phyloP scores from a whole-genome alignment of 2,329 filamentous ascomycete species.

The Apiospora koreana region DNA sequence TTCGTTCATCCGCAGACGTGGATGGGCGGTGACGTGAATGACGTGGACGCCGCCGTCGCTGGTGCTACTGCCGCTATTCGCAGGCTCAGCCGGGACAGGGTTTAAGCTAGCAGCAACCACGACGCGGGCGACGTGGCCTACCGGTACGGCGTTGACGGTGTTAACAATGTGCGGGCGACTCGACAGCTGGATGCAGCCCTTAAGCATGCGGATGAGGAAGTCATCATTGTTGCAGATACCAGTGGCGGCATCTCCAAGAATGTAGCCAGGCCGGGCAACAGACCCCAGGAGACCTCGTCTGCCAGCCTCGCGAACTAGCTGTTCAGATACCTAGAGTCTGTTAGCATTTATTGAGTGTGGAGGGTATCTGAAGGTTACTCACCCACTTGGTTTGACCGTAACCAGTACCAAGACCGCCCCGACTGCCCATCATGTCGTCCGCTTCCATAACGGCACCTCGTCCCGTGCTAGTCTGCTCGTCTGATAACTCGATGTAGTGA shows the following conservation, averaged over 20 bases:
- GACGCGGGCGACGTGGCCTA: constrained; percentile 79
- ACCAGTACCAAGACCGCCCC: constrained; percentile 76
- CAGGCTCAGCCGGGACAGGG: constrained; percentile 42
- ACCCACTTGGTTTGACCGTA: constrained; percentile 92
- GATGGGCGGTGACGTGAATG: constrained; percentile 78
- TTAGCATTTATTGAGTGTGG: background rate
- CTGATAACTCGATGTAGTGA: constrained; percentile 75
- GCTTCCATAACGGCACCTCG: constrained; percentile 68
- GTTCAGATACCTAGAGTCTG: constrained; percentile 40
- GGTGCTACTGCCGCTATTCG: background rate
- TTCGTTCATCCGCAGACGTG: constrained; percentile 74
- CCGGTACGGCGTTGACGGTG: constrained; percentile 86
- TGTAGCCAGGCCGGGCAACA: constrained; percentile 82
- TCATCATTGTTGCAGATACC: constrained; percentile 83
- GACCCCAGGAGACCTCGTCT: constrained; percentile 72
- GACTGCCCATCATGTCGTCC: constrained; percentile 78
- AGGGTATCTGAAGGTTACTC: background rate
- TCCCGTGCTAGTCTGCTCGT: constrained; percentile 60
- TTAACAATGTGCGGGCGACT: constrained; percentile 77
- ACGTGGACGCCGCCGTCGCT: constrained; percentile 49
- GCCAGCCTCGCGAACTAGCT: constrained; percentile 77
- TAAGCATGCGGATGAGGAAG: constrained; percentile 83
- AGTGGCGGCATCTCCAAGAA: constrained; percentile 70
- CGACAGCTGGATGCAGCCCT: constrained; percentile 81
- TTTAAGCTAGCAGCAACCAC: constrained; percentile 74